phyloP scores from a whole-genome alignment of 176 grass and related monocot genomes.

The Ensete ventricosum region DNA sequence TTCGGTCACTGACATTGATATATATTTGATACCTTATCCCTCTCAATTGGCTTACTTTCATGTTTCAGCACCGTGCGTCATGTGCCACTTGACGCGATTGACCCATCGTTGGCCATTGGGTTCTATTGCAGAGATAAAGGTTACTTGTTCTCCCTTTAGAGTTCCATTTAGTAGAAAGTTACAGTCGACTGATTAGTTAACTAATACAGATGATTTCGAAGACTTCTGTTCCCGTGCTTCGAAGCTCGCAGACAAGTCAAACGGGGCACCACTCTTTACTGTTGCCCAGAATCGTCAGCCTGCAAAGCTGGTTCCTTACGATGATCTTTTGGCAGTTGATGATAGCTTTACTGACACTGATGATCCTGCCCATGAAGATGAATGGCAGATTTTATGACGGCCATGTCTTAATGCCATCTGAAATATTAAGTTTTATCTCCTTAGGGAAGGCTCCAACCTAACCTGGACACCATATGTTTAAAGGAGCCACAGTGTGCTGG shows the following conservation, averaged over 20 bases:
- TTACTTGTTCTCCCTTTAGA: conserved; percentile 9
- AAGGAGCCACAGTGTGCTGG: too few species aligned
- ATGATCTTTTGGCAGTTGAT: conserved; percentile 4
- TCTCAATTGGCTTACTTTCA: background rate
- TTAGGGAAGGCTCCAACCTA: too few species aligned
- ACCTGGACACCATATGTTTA: too few species aligned
- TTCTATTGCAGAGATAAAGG: conserved; percentile 89
- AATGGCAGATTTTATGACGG: conserved; percentile 75
- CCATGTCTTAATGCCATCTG: too few species aligned
- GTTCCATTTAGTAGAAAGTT: background rate
- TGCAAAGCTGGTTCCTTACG: conserved; percentile 29
- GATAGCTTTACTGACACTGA: conserved; percentile 29
- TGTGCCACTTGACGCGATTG: conserved; percentile 74
- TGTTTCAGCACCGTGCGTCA: conserved; percentile 49
- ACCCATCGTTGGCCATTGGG: conserved; percentile 89
- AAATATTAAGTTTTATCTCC: too few species aligned
- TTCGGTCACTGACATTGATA: background rate
- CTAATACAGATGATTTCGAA: conserved; percentile 57
- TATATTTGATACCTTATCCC: background rate
- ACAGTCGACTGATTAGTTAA: background rate
- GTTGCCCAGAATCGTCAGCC: conserved; percentile 44
- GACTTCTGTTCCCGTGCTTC: conserved; percentile 76
- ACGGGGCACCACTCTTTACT: conserved; percentile 84
- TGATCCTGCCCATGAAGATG: conserved; percentile 44
- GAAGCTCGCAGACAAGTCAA: conserved; percentile 50